A percentile compares a stretch with the other conserved stretches of the same genome.
Conservation (phyloP, 2,329 filamentous ascomycete species). For the Stromatinia cepivora region DNA sequence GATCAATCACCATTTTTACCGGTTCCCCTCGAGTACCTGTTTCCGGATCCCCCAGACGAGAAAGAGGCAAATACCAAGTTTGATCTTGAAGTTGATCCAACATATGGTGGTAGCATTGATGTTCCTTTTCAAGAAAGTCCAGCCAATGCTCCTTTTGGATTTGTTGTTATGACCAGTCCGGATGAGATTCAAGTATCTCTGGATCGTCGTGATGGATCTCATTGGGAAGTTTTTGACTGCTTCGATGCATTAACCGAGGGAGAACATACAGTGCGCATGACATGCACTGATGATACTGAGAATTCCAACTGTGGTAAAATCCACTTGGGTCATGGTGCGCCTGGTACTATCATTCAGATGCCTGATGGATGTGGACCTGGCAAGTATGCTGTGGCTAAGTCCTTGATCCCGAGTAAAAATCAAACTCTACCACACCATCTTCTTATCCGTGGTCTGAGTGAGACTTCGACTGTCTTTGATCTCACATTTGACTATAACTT, state of each 20-base stretch:
- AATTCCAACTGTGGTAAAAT: slow-evolving; percentile 18
- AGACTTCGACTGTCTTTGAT: background rate
- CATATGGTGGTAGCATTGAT: background rate
- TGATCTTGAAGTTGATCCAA: background rate
- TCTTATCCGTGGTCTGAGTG: background rate
- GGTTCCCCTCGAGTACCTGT: background rate
- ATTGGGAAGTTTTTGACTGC: slow-evolving; percentile 15
- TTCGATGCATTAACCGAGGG: background rate
- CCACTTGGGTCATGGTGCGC: slow-evolving; percentile 13
- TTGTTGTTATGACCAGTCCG: slow-evolving; percentile 7
- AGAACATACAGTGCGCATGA: background rate
- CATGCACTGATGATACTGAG: slow-evolving; percentile 11
- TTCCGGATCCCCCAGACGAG: background rate
- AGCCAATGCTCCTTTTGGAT: background rate
- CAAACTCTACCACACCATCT: slow-evolving; percentile 13
- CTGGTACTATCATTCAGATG: slow-evolving; percentile 18
- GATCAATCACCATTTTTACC: background rate
- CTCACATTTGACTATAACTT: slow-evolving; percentile 24
- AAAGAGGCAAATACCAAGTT: background rate
- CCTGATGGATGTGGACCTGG: slow-evolving; percentile 19
- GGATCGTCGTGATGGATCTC: slow-evolving; percentile 17
- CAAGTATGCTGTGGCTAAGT: slow-evolving; percentile 1
- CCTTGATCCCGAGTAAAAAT: background rate
- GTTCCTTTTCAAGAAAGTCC: background rate
- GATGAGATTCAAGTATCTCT: slow-evolving; percentile 5